Conservation (phyloP, 495 filamentous ascomycete species). For the Daldinia childiae region DNA sequence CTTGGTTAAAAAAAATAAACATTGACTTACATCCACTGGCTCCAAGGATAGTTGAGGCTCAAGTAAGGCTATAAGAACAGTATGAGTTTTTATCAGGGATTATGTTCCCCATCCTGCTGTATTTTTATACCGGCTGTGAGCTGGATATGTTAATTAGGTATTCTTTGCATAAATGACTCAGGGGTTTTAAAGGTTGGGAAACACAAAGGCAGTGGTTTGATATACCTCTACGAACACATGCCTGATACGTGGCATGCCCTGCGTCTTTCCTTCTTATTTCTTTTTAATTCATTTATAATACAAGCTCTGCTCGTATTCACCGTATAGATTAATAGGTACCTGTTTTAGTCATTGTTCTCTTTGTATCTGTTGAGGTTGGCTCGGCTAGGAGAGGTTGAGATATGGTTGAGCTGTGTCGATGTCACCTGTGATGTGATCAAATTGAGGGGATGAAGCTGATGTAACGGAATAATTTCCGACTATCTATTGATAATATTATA, state of each 20-base stretch:
- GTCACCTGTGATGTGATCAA: slow-evolving; percentile 18
- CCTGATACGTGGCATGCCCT: neutral
- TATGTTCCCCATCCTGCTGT: slow-evolving; percentile 16
- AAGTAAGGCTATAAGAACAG: slow-evolving; percentile 3
- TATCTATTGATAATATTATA: neutral
- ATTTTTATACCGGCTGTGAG: neutral
- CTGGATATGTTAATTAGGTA: neutral
- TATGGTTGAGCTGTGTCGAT: slow-evolving; percentile 1
- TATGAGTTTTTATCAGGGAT: neutral
- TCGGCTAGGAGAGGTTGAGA: neutral
- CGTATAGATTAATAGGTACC: neutral
- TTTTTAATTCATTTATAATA: neutral
- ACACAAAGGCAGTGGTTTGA: slow-evolving; percentile 23
- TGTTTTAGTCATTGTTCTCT: neutral
- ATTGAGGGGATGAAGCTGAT: slow-evolving; percentile 14
- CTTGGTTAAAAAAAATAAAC: too few relatives aligned
- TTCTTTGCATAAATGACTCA: slow-evolving; percentile 12
- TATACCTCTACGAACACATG: slow-evolving; percentile 27
- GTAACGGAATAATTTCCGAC: slow-evolving; percentile 28
- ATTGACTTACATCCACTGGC: slow-evolving; percentile 5
- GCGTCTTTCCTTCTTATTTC: neutral
- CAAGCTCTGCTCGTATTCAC: neutral
- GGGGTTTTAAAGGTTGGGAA: neutral
- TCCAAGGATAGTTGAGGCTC: neutral
- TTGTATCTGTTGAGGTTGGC: neutral